These are phyloP conservation scores for Dipteronia dyeriana DNA, from an alignment of 345 rosid species.

Conservation along the genomic window DNA sequence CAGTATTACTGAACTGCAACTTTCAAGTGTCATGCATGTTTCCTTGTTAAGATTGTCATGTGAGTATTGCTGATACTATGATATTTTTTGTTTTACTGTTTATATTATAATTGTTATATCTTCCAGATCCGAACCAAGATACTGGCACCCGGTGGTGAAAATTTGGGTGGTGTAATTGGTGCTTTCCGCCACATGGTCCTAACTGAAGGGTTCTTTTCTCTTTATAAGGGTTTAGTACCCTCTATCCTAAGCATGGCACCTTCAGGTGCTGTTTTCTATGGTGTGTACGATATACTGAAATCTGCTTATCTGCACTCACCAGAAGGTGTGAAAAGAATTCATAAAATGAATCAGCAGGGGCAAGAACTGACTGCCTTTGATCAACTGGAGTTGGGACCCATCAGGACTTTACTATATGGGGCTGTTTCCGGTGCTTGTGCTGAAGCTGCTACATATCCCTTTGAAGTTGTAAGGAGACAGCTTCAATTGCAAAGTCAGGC, in stretches of 20 bases:
- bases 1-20: not conserved
- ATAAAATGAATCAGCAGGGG: slow-evolving; percentile 52
- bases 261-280: slow-evolving; percentile 72
- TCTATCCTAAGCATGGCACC: slow-evolving; percentile 79
- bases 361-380: slow-evolving; percentile 64
- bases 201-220: slow-evolving; percentile 74
- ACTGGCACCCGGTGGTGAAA: slow-evolving; percentile 80
- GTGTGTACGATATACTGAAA: slow-evolving; percentile 68
- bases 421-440: slow-evolving; percentile 83
- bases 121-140: slow-evolving; percentile 68
- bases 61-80: not conserved
- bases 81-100: not conserved
- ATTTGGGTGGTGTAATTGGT: slow-evolving; percentile 69
- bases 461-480: slow-evolving; percentile 76
- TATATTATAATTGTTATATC: slow-evolving; percentile 1
- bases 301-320: slow-evolving; percentile 66
- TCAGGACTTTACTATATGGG: slow-evolving; percentile 66
- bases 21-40: not conserved
- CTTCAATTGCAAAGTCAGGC: slow-evolving; percentile 69
- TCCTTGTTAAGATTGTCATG: not conserved
- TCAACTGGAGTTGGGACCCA: slow-evolving; percentile 75
- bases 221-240: slow-evolving; percentile 72
- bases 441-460: slow-evolving; percentile 74
- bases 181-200: slow-evolving; percentile 60
- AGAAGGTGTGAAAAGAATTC: slow-evolving; percentile 61